Conservation (phyloP, 169 alveolate genomes). For the Cyclospora cayetanensis region DNA sequence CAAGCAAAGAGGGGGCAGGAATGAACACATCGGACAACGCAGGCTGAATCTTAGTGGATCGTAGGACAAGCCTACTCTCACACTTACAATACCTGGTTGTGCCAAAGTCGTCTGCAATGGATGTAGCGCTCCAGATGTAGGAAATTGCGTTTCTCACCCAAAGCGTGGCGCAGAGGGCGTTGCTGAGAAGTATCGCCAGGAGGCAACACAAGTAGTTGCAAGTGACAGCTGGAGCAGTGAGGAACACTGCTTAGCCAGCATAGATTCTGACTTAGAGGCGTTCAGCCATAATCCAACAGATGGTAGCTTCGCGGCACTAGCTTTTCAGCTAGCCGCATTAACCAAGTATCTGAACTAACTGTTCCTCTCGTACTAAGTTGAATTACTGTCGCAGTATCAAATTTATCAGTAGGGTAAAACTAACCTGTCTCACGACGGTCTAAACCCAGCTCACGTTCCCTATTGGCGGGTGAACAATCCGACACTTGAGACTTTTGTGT, state of each 20-base stretch:
- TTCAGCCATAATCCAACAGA: conserved; percentile 76
- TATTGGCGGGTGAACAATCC: conserved; percentile 10
- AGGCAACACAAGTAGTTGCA: conserved; percentile 23
- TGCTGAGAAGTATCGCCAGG: conserved; percentile 1
- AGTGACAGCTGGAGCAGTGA: conserved; percentile 65
- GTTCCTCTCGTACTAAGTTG: conserved; percentile 76
- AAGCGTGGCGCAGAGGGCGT: background rate
- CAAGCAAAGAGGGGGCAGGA: no score
- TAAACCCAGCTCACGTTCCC: conserved; percentile 74
- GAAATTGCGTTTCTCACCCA: conserved; percentile 50
- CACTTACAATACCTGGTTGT: conserved; percentile 72
- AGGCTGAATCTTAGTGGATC: conserved; percentile 71
- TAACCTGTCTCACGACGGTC: conserved; percentile 95
- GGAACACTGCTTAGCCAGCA: conserved; percentile 76
- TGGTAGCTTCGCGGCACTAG: conserved; percentile 77
- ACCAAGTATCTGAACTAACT: conserved; percentile 74
- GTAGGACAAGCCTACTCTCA: conserved; percentile 75
- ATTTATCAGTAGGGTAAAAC: conserved; percentile 90
- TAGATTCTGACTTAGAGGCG: conserved; percentile 78
- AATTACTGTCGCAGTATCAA: conserved; percentile 81
- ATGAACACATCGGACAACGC: conserved; percentile 49
- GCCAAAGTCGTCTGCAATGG: conserved; percentile 72
- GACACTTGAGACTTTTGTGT: conserved; percentile 21
- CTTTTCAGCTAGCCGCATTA: conserved; percentile 76
- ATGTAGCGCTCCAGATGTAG: conserved; percentile 39